Conservation (phyloP, 805 yeast species). For the Yarrowia sp. region DNA sequence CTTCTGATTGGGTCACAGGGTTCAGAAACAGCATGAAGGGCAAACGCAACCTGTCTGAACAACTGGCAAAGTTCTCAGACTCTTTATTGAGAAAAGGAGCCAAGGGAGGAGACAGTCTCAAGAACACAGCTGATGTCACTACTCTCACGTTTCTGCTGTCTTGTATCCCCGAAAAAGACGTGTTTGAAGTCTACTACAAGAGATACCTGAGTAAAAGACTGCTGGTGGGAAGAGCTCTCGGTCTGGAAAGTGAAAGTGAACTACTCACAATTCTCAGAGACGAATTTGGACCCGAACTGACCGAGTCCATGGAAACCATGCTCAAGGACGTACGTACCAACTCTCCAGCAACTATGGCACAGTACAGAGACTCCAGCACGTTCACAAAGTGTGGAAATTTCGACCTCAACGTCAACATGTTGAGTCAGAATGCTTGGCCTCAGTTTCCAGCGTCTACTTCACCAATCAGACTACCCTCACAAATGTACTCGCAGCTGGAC, state of each 20-base stretch:
- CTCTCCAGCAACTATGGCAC: slow-evolving; percentile 61
- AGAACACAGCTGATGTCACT: not conserved
- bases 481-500: slow-evolving; percentile 30
- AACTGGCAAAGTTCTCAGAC: slow-evolving; percentile 36
- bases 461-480: slow-evolving; percentile 32
- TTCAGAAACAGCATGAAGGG: slow-evolving; percentile 13
- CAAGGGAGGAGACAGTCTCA: slow-evolving; percentile 19
- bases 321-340: slow-evolving; percentile 77
- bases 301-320: slow-evolving; percentile 90
- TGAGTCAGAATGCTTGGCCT: slow-evolving; percentile 38
- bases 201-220: slow-evolving; percentile 82
- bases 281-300: slow-evolving; percentile 84
- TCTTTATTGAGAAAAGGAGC: slow-evolving; percentile 33
- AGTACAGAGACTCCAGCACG: slow-evolving; percentile 44
- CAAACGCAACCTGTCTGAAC: slow-evolving; percentile 31
- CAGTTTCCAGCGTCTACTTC: slow-evolving; percentile 32
- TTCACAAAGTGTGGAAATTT: not conserved
- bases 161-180: slow-evolving; percentile 85
- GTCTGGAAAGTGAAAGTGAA: slow-evolving; percentile 73
- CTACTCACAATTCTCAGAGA: slow-evolving; percentile 79
- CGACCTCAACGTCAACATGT: slow-evolving; percentile 31
- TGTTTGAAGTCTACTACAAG: slow-evolving; percentile 88
- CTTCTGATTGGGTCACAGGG: slow-evolving; percentile 9
- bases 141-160: slow-evolving; percentile 69
- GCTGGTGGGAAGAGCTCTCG: slow-evolving; percentile 70